Conservation (phyloP, 164 flowering plant species). For the Litsea cubeba region DNA sequence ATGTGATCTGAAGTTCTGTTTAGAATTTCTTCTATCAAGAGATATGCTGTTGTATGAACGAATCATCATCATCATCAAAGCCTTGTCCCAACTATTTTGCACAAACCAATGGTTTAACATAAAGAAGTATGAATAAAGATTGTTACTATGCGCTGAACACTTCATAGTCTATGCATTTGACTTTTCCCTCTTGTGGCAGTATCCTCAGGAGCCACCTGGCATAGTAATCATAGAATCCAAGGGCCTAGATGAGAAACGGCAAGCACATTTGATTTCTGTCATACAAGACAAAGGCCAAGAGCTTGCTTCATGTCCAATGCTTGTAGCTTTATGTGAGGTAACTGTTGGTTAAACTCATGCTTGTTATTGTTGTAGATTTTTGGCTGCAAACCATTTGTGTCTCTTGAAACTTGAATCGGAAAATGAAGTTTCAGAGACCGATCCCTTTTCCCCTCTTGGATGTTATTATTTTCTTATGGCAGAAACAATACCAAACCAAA, state of each 20-base stretch:
- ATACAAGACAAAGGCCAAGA: conserved; percentile 53
- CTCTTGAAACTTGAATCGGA: neutral
- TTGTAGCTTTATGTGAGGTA: conserved; percentile 89
- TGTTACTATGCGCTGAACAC: neutral
- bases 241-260: conserved; percentile 80
- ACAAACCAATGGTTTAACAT: no score
- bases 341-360: neutral
- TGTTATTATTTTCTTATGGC: no score
- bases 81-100: no score
- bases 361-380: neutral
- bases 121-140: neutral
- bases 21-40: no score
- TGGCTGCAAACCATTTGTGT: neutral
- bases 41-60: no score
- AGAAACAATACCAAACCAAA: no score
- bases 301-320: conserved; percentile 66
- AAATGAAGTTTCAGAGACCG: neutral
- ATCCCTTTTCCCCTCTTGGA: neutral
- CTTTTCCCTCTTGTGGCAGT: conserved; percentile 39
- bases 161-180: neutral
- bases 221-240: conserved; percentile 58
- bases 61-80: no score
- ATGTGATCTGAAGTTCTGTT: no score
- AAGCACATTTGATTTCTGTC: conserved; percentile 34
- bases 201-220: conserved; percentile 68